These are phyloP conservation scores for Massariosphaeria phaeospora DNA, from an alignment of 495 filamentous ascomycete genomes.

Conservation along the genomic window DNA sequence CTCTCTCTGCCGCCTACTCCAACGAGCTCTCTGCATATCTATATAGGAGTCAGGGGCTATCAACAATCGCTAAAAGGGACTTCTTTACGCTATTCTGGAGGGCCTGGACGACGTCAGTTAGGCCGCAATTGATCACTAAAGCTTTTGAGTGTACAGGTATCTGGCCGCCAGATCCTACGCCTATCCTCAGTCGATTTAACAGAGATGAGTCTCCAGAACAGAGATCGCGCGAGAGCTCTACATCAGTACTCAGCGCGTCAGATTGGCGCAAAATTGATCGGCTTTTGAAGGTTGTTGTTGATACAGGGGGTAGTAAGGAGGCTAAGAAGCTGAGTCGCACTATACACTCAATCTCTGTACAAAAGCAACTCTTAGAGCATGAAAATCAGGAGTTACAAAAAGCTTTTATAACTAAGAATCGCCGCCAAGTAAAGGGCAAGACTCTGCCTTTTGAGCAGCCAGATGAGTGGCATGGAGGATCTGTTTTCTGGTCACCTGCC, in stretches of 20 bases:
- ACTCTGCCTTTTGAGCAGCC: neutral
- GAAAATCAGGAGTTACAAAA: neutral
- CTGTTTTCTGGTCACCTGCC: conserved; percentile 5
- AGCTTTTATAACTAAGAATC: neutral
- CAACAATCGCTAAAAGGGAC: conserved; percentile 7
- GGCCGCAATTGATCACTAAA: neutral
- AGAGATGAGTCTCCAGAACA: neutral
- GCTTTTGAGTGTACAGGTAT: conserved; percentile 3
- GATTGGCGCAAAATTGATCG: conserved; percentile 13
- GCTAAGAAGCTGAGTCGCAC: neutral
- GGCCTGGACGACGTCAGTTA: neutral
- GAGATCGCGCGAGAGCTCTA: neutral
- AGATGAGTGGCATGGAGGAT: neutral
- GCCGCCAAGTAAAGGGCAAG: neutral
- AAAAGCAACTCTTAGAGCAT: conserved; percentile 1
- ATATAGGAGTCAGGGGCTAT: conserved; percentile 1
- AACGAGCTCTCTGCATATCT: conserved; percentile 5
- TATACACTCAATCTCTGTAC: neutral
- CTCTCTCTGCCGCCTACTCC: conserved; percentile 10
- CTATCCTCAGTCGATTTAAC: conserved; percentile 5
- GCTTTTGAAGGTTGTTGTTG: neutral
- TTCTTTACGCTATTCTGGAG: conserved; percentile 10
- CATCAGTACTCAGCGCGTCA: conserved; percentile 2
- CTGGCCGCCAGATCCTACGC: neutral
- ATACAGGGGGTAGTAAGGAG: neutral